A percentile compares a stretch with the other conserved stretches of the same genome.
phyloP scores from a whole-genome alignment of 2,329 filamentous ascomycete genomes.

The Talaromyces sp. region DNA sequence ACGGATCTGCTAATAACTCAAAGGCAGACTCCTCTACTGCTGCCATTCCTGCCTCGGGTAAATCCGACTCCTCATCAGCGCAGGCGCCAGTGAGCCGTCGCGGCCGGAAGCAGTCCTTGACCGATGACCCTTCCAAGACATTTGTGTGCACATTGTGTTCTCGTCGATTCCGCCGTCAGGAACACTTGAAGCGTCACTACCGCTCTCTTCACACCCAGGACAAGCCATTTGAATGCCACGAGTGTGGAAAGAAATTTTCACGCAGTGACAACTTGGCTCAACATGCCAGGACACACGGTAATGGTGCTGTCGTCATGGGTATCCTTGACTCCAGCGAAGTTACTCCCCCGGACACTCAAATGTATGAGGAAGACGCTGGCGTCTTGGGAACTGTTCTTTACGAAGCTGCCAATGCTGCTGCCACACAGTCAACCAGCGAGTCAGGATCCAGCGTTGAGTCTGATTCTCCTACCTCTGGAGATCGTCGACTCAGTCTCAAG shows the following conservation, averaged over 20 bases:
- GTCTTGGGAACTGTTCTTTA: conserved; percentile 73
- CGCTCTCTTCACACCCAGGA: conserved; percentile 96
- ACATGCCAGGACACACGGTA: conserved; percentile 89
- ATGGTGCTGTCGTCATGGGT: conserved; percentile 85
- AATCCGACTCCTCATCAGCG: conserved; percentile 11
- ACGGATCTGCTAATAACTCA: conserved; percentile 38
- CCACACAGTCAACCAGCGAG: conserved; percentile 51
- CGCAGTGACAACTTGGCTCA: conserved; percentile 95
- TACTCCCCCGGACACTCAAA: conserved; percentile 32
- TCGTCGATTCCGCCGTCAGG: conserved; percentile 93
- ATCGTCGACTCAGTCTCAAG: conserved; percentile 55
- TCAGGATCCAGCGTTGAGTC: conserved; percentile 37
- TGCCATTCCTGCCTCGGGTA: conserved; percentile 37
- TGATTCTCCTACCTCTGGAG: conserved; percentile 27
- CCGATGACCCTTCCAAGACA: conserved; percentile 96
- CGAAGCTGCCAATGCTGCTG: conserved; percentile 69
- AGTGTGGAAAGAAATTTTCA: conserved; percentile 99
- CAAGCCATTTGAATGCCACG: conserved; percentile 95
- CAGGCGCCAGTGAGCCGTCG: conserved; percentile 60
- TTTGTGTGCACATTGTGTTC: conserved; percentile 96
- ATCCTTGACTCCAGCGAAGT: conserved; percentile 62
- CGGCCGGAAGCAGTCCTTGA: conserved; percentile 95
- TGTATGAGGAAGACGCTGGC: conserved; percentile 57
- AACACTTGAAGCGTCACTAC: conserved; percentile 98
- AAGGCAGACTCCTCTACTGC: conserved; percentile 45